Conservation (phyloP, 192 early-diverging fungal genomes). For the Lobosporangium transversale region DNA sequence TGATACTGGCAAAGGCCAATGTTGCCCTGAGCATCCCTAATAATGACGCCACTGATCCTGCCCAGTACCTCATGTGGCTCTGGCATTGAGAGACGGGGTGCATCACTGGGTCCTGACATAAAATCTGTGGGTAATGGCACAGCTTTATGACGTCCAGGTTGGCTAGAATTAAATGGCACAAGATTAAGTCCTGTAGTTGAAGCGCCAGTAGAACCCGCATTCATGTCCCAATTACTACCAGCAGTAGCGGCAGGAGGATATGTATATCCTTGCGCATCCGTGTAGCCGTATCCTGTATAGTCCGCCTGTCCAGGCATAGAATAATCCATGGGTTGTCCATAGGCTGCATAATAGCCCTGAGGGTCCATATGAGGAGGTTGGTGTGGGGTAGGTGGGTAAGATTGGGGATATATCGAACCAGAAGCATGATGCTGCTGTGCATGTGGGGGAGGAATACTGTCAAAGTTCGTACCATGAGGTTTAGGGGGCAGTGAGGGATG, state of each 20-base stretch:
- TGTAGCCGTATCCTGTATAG: conserved; percentile 49
- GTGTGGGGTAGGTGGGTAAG: conserved; percentile 36
- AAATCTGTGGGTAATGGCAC: conserved; percentile 69
- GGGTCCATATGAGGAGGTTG: conserved; percentile 41
- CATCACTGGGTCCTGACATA: conserved; percentile 62
- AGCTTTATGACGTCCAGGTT: conserved; percentile 59
- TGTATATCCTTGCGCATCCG: conserved; percentile 27
- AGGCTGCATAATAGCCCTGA: conserved; percentile 26
- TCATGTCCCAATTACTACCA: conserved; percentile 55
- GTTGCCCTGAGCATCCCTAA: conserved; percentile 67
- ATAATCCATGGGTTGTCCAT: conserved; percentile 24
- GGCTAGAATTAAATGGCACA: conserved; percentile 50
- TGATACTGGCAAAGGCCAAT: conserved; percentile 65
- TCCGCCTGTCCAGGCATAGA: conserved; percentile 27
- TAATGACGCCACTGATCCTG: conserved; percentile 63
- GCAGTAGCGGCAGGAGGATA: conserved; percentile 36
- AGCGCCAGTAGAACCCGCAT: conserved; percentile 16
- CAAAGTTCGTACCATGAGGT: conserved; percentile 46
- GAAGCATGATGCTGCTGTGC: conserved; percentile 15
- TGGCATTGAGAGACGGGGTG: conserved; percentile 64
- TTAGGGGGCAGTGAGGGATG: conserved; percentile 51
- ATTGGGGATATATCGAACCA: conserved; percentile 38
- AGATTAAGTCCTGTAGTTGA: conserved; percentile 25
- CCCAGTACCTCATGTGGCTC: conserved; percentile 64
- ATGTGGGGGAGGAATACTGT: conserved; percentile 40